Evolutionary conservation across 768 basidiomycete species (phyloP).

Genomic region (Pilatotrama ljubarskyi): DNA sequence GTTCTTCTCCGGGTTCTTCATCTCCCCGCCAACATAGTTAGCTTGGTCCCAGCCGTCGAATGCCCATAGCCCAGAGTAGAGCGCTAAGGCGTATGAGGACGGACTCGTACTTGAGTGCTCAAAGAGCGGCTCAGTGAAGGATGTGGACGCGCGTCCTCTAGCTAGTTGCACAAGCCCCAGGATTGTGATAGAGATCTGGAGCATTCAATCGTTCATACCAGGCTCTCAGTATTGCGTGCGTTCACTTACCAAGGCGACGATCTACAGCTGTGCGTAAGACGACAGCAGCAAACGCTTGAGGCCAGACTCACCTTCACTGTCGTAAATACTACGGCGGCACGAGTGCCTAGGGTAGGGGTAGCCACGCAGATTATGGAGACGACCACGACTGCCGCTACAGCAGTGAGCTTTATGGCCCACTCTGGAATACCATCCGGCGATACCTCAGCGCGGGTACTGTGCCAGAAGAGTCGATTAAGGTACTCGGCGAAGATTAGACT

Average conservation of each 20-base stretch:
- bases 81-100: conserved; percentile 85
- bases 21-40: conserved; percentile 90
- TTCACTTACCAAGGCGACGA: conserved; percentile 61
- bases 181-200: conserved; percentile 68
- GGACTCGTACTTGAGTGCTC: conserved; percentile 73
- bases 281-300: background rate
- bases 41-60: conserved; percentile 97
- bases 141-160: conserved; percentile 67
- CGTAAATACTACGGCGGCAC: conserved; percentile 86
- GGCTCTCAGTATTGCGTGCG: no score
- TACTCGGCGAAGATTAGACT: conserved; percentile 92
- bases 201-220: conserved; percentile 15
- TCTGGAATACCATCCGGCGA: conserved; percentile 81
- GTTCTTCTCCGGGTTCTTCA: conserved; percentile 78
- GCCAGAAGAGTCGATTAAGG: conserved; percentile 85
- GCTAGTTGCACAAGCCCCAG: conserved; percentile 78
- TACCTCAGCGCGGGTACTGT: conserved; percentile 65
- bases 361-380: conserved; percentile 81
- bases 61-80: conserved; percentile 95
- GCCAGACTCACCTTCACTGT: conserved; percentile 68
- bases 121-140: conserved; percentile 70
- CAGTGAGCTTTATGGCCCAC: conserved; percentile 91
- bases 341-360: conserved; percentile 74
- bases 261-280: conserved; percentile 36
- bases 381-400: conserved; percentile 65